phyloP scores from a whole-genome alignment of 1,284 basidiomycete genomes.

The Laetiporus sulphureus region DNA sequence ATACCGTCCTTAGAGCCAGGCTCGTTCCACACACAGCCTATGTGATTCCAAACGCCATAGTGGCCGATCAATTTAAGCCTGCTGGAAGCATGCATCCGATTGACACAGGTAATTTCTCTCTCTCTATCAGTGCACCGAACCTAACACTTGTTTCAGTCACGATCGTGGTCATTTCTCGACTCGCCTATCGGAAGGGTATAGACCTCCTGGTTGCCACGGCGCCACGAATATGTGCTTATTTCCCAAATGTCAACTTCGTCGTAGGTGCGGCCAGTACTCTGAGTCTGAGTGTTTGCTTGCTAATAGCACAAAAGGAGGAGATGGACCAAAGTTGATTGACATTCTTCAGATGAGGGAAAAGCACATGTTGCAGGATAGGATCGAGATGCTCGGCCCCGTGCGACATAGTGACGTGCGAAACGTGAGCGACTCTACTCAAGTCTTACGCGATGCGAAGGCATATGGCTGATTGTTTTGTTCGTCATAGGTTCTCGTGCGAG shows the following conservation, averaged over 20 bases:
- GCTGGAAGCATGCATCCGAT: slow-evolving; percentile 36
- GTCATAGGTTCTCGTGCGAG: slow-evolving; percentile 71
- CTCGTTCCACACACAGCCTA: slow-evolving; percentile 62
- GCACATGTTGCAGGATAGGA: slow-evolving; percentile 82
- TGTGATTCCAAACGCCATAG: slow-evolving; percentile 94
- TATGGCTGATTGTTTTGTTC: not conserved
- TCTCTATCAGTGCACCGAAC: no score
- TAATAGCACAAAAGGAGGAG: slow-evolving; percentile 54
- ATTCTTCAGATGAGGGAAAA: slow-evolving; percentile 96
- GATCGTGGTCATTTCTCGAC: slow-evolving; percentile 90
- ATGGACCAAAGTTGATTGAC: slow-evolving; percentile 94
- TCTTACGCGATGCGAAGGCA: no score
- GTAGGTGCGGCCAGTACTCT: slow-evolving; percentile 51
- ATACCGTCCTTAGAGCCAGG: slow-evolving; percentile 86
- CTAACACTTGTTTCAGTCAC: slow-evolving; percentile 61
- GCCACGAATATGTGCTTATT: slow-evolving; percentile 80
- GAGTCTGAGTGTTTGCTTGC: not conserved
- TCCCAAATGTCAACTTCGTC: slow-evolving; percentile 83
- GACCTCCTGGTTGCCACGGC: slow-evolving; percentile 92
- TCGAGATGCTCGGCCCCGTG: slow-evolving; percentile 83
- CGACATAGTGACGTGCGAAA: slow-evolving; percentile 76
- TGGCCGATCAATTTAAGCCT: slow-evolving; percentile 83
- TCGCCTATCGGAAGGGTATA: slow-evolving; percentile 96
- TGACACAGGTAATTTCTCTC: slow-evolving; percentile 64
- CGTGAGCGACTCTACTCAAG: slow-evolving; percentile 34